Evolutionary conservation across 352 stramenopile genomes (phyloP).

Genomic region (Phytophthora citricola): DNA sequence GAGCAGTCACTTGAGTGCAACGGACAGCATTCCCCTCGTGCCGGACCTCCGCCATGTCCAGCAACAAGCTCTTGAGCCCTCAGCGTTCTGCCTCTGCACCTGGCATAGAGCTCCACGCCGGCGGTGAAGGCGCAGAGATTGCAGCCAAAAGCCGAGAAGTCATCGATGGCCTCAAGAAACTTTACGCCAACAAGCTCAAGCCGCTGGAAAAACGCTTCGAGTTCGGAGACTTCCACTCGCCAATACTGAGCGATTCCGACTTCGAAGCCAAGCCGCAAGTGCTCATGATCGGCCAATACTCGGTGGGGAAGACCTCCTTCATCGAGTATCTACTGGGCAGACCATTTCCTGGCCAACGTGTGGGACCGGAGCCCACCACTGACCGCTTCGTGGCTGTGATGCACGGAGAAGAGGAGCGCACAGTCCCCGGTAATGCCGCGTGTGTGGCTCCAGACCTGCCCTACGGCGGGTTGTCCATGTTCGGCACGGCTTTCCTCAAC

Average conservation of each 20-base stretch:
- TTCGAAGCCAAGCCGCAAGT: constrained; percentile 98
- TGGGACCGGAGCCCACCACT: constrained; percentile 98
- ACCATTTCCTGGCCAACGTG: constrained; percentile 97
- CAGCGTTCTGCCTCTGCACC: constrained; percentile 25
- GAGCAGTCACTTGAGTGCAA: constrained; percentile 14
- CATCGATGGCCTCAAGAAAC: constrained; percentile 82
- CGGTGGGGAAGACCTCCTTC: constrained; percentile 98
- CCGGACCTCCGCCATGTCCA: constrained; percentile 25
- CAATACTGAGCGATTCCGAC: constrained; percentile 93
- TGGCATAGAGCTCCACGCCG: constrained; percentile 44
- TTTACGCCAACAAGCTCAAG: constrained; percentile 79
- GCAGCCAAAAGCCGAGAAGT: constrained; percentile 70
- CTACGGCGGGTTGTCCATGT: constrained; percentile 94
- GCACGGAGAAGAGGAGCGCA: constrained; percentile 96
- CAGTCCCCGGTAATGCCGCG: constrained; percentile 97
- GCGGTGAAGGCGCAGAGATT: constrained; percentile 70
- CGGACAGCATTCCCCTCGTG: constrained; percentile 11
- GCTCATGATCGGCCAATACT: constrained; percentile 98
- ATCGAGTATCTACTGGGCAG: constrained; percentile 96
- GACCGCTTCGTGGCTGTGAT: constrained; percentile 98
- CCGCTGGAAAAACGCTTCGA: constrained; percentile 93
- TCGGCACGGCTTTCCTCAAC: constrained; percentile 98
- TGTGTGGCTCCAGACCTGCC: constrained; percentile 95
- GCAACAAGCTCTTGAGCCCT: constrained; percentile 10
- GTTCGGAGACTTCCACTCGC: constrained; percentile 94